phyloP scores from a whole-genome alignment of 2,329 filamentous ascomycete species.

The Stylonectria norvegica region DNA sequence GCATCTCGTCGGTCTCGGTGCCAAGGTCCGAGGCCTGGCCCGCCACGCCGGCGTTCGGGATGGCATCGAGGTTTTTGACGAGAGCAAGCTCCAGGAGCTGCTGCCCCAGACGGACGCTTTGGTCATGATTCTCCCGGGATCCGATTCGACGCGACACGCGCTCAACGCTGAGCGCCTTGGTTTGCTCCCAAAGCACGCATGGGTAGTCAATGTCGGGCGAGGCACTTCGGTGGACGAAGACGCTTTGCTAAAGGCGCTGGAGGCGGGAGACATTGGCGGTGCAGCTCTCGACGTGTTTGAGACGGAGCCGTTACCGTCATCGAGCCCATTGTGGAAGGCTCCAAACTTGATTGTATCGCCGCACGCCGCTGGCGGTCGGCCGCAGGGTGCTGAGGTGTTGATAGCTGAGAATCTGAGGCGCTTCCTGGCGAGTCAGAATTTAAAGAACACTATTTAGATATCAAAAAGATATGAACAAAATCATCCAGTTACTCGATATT shows the following conservation, averaged over 20 bases:
- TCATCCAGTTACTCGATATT: too few relatives aligned
- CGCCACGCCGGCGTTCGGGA: slow-evolving; percentile 53
- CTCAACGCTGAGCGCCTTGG: slow-evolving; percentile 52
- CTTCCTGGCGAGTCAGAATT: slow-evolving; percentile 55
- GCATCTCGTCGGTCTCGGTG: slow-evolving; percentile 51
- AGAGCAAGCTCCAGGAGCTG: slow-evolving; percentile 51
- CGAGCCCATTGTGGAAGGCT: slow-evolving; percentile 48
- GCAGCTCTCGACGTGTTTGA: slow-evolving; percentile 50
- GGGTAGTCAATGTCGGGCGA: slow-evolving; percentile 52
- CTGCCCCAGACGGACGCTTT: slow-evolving; percentile 58
- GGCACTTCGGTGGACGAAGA: slow-evolving; percentile 49
- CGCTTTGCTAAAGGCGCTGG: slow-evolving; percentile 44
- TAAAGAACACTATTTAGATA: slow-evolving; percentile 49
- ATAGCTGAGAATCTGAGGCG: slow-evolving; percentile 59
- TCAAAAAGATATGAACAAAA: neutral
- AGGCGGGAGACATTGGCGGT: slow-evolving; percentile 42
- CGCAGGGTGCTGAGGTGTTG: slow-evolving; percentile 56
- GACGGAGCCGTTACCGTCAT: slow-evolving; percentile 42
- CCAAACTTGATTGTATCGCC: slow-evolving; percentile 53
- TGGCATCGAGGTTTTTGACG: slow-evolving; percentile 55
- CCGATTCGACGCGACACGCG: slow-evolving; percentile 52
- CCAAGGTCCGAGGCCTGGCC: slow-evolving; percentile 57
- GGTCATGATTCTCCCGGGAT: slow-evolving; percentile 65
- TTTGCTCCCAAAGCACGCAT: slow-evolving; percentile 54
- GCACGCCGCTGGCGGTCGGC: slow-evolving; percentile 58